phyloP scores from a whole-genome alignment of 192 early-diverging fungal species.

The Coemansia sp. region DNA sequence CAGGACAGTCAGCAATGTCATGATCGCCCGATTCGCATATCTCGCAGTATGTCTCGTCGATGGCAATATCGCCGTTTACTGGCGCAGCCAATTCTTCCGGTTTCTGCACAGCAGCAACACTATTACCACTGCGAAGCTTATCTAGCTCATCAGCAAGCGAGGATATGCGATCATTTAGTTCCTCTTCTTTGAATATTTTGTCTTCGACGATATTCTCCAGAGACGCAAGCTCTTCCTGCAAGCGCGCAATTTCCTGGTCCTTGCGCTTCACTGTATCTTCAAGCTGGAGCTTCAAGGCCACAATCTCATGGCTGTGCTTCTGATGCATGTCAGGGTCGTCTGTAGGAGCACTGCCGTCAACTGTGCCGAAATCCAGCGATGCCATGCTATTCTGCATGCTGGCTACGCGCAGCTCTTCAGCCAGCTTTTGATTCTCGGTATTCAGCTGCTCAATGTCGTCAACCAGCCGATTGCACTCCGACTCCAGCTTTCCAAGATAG shows the following conservation, averaged over 20 bases:
- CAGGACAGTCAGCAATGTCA: conserved; percentile 59
- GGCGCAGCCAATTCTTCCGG: too few relatives aligned
- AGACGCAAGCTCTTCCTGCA: conserved; percentile 66
- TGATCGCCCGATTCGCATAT: conserved; percentile 68
- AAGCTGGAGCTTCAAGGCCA: conserved; percentile 52
- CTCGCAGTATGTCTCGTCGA: conserved; percentile 54
- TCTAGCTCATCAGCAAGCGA: conserved; percentile 57
- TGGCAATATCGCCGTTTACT: too few relatives aligned
- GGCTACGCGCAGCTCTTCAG: conserved; percentile 43
- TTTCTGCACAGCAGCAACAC: too few relatives aligned
- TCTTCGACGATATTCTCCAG: conserved; percentile 70
- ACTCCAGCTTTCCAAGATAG: conserved; percentile 62
- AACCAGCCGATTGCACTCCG: conserved; percentile 68
- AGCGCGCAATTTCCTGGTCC: conserved; percentile 56
- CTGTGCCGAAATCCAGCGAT: conserved; percentile 42
- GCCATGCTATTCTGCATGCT: conserved; percentile 53
- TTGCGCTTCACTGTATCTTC: conserved; percentile 60
- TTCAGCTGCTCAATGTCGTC: conserved; percentile 75
- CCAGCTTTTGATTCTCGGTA: conserved; percentile 54
- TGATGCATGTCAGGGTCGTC: conserved; percentile 16
- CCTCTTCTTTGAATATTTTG: conserved; percentile 70
- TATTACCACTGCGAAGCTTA: conserved; percentile 12
- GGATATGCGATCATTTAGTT: conserved; percentile 63
- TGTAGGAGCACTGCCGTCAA: conserved; percentile 17
- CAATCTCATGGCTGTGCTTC: conserved; percentile 56